phyloP scores from a whole-genome alignment of 768 basidiomycete species.

The Rickenella mellea region DNA sequence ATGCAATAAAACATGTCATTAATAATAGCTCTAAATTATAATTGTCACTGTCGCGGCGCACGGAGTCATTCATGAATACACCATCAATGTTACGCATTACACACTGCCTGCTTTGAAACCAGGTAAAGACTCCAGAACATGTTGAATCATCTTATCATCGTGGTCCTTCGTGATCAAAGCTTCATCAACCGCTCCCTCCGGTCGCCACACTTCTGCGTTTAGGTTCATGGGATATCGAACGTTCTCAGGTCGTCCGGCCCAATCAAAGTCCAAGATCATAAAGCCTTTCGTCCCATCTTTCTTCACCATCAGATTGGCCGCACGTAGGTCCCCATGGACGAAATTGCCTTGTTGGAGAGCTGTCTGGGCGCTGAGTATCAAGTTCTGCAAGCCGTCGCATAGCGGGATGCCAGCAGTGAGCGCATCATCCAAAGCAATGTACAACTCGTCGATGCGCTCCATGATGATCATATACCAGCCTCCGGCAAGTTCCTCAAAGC shows the following conservation, averaged over 20 bases:
- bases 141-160: slow-evolving; percentile 18
- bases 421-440: background rate
- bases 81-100: too few species aligned
- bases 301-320: slow-evolving; percentile 20
- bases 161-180: slow-evolving; percentile 14
- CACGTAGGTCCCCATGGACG: slow-evolving; percentile 24
- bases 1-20: too few species aligned
- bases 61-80: too few species aligned
- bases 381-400: background rate
- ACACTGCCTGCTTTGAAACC: too few species aligned
- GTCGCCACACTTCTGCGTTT: slow-evolving; percentile 11
- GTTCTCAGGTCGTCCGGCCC: slow-evolving; percentile 16
- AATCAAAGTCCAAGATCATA: slow-evolving; percentile 20
- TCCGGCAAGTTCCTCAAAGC: slow-evolving; percentile 16
- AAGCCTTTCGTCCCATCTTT: slow-evolving; percentile 4
- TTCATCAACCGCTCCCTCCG: slow-evolving; percentile 12
- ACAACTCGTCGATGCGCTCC: slow-evolving; percentile 11
- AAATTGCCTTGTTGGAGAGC: slow-evolving; percentile 11
- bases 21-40: too few species aligned
- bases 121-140: too few species aligned
- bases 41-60: too few species aligned
- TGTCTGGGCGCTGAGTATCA: background rate
- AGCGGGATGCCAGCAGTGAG: background rate
- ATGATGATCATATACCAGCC: slow-evolving; percentile 21
- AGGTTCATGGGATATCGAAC: slow-evolving; percentile 13